Evolutionary conservation across 495 filamentous ascomycete genomes (phyloP), one percentile per base, ranked within the genome.

Genomic region (Parathielavia hyrcaniae): DNA sequence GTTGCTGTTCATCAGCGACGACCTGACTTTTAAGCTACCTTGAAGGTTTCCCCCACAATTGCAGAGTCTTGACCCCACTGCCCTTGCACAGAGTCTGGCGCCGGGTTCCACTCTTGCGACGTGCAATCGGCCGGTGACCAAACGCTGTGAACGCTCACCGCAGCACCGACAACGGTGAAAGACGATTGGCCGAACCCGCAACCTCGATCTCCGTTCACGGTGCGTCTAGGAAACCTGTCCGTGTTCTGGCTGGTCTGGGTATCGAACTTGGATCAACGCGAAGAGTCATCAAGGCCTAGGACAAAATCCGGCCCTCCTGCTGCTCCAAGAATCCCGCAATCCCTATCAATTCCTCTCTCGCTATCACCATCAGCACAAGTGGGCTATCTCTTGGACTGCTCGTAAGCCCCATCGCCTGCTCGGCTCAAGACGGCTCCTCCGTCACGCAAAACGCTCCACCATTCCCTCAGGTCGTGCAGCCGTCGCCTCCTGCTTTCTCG

Each of bases 171-270:
- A 35, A 64, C 62, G 48, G 68, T 71, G 62, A 71, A 69, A 69
- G 67, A 71, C 60, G 61, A 71, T 71, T 71, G 69, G 69, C 51
- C 38, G 40, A 53, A 41, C 53, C 57, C 10, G 9, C 35, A 8
- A 38, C 46, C 50, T 57, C 57, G 67, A 65, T 71, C 69, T 71
- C 69, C 67, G 69, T 67, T 71, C 67, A 68, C 69, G 69, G 69
- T 62, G 45, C 61, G 59, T 59, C 50, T 45, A 51, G 51, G 50
- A 55, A 56, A 30, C 26, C 47, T 51, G 22, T 45, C 34, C 48
- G 39, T 13, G 57, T n/a, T 38, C 56, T 49, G 49, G 57, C 34
- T 43, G n/a, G n/a, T 59, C 20, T 20, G 13, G 35, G n/a, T 48
- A 30, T 49, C 49, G 34, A 56, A 50, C 35, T 26, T n/a, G 23